Base-by-base conservation (phyloP, 1,284 basidiomycete genomes). In the Mycena citricolor region DNA sequence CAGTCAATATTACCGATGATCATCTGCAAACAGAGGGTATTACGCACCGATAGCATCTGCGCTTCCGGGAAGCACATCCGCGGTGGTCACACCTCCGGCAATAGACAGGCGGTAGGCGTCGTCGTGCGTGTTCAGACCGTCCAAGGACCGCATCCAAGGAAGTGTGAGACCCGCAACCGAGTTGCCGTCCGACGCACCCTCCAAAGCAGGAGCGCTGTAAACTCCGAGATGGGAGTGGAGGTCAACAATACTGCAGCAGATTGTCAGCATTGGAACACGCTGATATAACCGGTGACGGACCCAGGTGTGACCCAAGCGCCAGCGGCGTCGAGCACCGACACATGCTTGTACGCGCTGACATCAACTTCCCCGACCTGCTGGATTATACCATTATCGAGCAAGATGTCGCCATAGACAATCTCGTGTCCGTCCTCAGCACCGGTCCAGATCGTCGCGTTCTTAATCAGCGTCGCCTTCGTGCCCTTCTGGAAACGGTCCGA, bases 401-500 rank as follows among this genome's bases (percentile, higher is more conserved):
- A 59, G 13, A 85, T 51, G 52, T 83, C 77, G 1, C 79, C 84
- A n/a, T n/a, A n/a, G 8, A 72, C 60, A 16, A 90, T 58, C 60
- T 90, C 82, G 22, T 71, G 67, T 3, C 83, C 84, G 30, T 77
- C 69, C 24, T 76, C 64, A 34, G 73, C 72, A 32, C 89, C 90
- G 1, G 89, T 92, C 89, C 90, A 92, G n/a, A 94, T 73, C 0
- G 80, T 89, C 8, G 81, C 90, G 58, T 93, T 92, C 61, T 70
- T 73, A 49, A 94, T 76, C 51, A 86, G 69, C 2, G 79, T 78
- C 4, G 83, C 67, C n/a, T 68, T 68, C 1, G 86, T 87, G 5
- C 80, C 82, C 5, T 65, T 56, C 17, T 76, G 83, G 55, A 74
- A 89, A 20, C 90, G 72, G 60, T 94, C 90, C 8, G 81, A 88